These are phyloP conservation scores for Diaporthe velutina DNA, from an alignment of 2,329 filamentous ascomycete species.

Conservation along the genomic window DNA sequence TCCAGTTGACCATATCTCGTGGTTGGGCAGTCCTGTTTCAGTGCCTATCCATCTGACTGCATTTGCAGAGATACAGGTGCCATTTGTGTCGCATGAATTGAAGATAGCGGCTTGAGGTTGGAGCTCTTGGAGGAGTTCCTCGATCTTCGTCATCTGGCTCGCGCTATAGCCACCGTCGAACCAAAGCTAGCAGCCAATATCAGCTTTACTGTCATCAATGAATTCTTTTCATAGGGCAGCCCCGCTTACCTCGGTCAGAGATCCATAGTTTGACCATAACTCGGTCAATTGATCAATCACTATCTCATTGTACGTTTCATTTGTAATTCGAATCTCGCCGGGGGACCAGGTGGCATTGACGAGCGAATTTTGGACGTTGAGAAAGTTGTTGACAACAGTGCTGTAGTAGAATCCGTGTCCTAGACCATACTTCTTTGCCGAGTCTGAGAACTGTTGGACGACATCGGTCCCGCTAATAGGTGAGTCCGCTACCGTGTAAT, in stretches of 20 bases:
- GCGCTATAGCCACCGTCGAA: conserved; percentile 46
- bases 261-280: conserved; percentile 44
- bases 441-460: conserved; percentile 44
- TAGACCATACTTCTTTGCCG: conserved; percentile 44
- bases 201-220: background rate
- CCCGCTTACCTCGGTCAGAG: conserved; percentile 43
- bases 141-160: conserved; percentile 41
- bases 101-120: conserved; percentile 45
- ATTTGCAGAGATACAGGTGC: conserved; percentile 43
- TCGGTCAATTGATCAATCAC: conserved; percentile 44
- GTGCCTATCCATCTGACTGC: conserved; percentile 44
- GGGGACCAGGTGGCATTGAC: conserved; percentile 40
- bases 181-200: conserved; percentile 42
- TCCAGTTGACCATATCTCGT: conserved; percentile 46
- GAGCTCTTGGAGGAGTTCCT: conserved; percentile 41
- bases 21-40: conserved; percentile 42
- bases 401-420: conserved; percentile 49
- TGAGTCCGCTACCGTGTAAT: conserved; percentile 47
- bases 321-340: conserved; percentile 43
- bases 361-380: conserved; percentile 44
- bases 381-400: conserved; percentile 48
- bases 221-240: too few species aligned
- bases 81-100: conserved; percentile 43
- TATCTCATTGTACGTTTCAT: conserved; percentile 44
- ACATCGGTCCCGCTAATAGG: conserved; percentile 45